Base-by-base conservation (phyloP, 2,329 filamentous ascomycete species). In the Epichloe sylvatica region DNA sequence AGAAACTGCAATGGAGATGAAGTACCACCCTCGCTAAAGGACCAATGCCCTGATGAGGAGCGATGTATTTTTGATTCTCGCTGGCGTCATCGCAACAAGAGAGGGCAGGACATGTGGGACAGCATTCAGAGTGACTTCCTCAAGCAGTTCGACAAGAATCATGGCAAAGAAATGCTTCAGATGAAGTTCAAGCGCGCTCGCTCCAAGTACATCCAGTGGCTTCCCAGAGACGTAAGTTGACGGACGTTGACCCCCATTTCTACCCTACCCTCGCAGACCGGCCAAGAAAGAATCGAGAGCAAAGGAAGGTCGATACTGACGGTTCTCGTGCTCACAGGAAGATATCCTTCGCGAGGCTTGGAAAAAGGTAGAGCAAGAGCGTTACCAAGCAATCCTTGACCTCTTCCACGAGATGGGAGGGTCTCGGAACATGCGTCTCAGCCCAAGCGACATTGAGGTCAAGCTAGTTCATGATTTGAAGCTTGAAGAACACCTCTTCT, bases 81-180 rank as follows among this genome's bases (percentile, higher is more conserved):
- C 12, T 70, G 69, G 58, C 58, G 68, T 23, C 68, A 71, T 54
- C 62, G 68, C 15, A 57, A 68, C 19, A 66, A 69, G 47, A 75
- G 74, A 55, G 76, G 76, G 15, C 75, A 75, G 54, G 74, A 75
- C 35, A 79, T 79, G 75, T 80, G 76, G 76, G 70, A 75, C 23
- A 65, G 68, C 38, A 77, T 80, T 51, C 67, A 70, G 45, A 59
- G 58, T 5, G 68, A 72, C 50, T 78, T 68, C 52, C 58, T 58
- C 13, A 50, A 54, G 8, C 51, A 52, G 19, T 70, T 69, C 47
- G 49, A 58, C 9, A 64, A 67, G 52, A 62, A 63, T 13, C 65
- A 64, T 5, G 66, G 69, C 37, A 73, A 74, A 53, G 72, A 75
- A 45, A 69, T 70, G 46, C 65, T 79, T 4, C 76, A 80, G 55